phyloP scores from a whole-genome alignment of 1,284 basidiomycete species.

The Xerocomus minutiporus region DNA sequence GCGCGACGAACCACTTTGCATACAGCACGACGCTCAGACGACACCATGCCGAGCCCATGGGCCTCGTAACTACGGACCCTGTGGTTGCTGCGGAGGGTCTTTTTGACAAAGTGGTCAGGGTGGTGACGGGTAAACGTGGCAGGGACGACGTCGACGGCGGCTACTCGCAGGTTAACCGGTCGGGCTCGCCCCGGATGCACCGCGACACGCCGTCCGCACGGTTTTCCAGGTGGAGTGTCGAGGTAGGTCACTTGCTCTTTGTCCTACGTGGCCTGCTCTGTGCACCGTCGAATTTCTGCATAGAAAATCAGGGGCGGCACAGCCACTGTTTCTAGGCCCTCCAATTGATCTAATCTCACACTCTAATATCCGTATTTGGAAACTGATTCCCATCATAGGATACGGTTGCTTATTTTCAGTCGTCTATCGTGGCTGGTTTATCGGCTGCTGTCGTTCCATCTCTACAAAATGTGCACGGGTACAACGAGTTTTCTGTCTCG shows the following conservation, averaged over 20 bases:
- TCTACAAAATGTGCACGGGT: conserved; percentile 72
- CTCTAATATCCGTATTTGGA: not conserved
- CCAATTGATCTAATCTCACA: too few relatives aligned
- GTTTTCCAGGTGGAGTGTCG: conserved; percentile 52
- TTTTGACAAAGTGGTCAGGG: conserved; percentile 40
- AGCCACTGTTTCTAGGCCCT: conserved; percentile 7
- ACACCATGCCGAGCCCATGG: conserved; percentile 46
- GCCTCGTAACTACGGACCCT: conserved; percentile 20
- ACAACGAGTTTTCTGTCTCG: conserved; percentile 92
- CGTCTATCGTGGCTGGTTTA: conserved; percentile 62
- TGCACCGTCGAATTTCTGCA: not conserved
- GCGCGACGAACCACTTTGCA: conserved; percentile 69
- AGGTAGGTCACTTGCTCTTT: conserved; percentile 44
- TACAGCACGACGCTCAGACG: conserved; percentile 77
- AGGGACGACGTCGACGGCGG: conserved; percentile 25
- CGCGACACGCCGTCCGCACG: conserved; percentile 52
- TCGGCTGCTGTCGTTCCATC: conserved; percentile 57
- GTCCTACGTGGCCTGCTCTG: not conserved
- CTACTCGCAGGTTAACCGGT: conserved; percentile 5
- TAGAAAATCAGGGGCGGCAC: conserved; percentile 9
- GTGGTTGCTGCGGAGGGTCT: conserved; percentile 42
- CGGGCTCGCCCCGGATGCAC: conserved; percentile 7
- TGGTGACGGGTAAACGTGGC: conserved; percentile 37
- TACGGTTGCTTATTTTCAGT: conserved; percentile 62
- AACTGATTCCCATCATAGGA: conserved; percentile 41